Evolutionary conservation across 2,329 filamentous ascomycete species (phyloP), one percentile per base, ranked within the genome.

Genomic region (Fusarium bactridioides): DNA sequence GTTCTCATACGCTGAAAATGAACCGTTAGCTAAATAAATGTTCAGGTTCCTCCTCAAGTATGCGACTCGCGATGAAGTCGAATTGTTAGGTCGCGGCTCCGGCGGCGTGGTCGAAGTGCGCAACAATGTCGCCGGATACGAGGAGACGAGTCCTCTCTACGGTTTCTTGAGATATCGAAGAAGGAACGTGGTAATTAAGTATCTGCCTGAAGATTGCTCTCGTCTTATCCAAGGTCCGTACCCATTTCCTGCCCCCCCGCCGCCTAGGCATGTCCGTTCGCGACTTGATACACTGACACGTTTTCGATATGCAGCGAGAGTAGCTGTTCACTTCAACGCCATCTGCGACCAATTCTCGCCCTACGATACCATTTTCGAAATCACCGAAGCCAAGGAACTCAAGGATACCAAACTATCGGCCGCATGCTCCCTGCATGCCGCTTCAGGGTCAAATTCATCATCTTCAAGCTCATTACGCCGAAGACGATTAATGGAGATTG

Each of bases 31-130:
- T 64, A 69, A 68, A 31, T 70, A 61, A 15, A 33, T 33, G 31
- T 66, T 76, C 79, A 98, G 96, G 96, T 96, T 99, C 79, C 89
- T 98, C 71, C 90, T 99, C 76, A 95, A 95, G 81, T 99, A 99
- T 83, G 87, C 90, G 71, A 92, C 92, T 69, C 92, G 96, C 82
- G 96, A 99, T 85, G 93, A 95, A 76, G 88, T 99, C 69, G 91
- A 93, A 74, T 83, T 99, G 63, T 86, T 96, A 65, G 89, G 87
- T 67, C 90, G 89, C 74, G 96, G 96, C 55, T 92, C 87, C 74
- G 93, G 93, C 74, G 95, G 96, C 71, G 91, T 97, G 66, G 88
- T 90, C 68, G 96, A 98, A 80, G 90, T 96, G 73, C 92, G 94
- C 78, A 90, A 91, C 78, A 88, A 90, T 63, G 91, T 98, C 74